These are phyloP conservation scores for Zygosaccharomyces pseudobailii DNA, from an alignment of 1,139 yeast genomes.

Conservation along the genomic window DNA sequence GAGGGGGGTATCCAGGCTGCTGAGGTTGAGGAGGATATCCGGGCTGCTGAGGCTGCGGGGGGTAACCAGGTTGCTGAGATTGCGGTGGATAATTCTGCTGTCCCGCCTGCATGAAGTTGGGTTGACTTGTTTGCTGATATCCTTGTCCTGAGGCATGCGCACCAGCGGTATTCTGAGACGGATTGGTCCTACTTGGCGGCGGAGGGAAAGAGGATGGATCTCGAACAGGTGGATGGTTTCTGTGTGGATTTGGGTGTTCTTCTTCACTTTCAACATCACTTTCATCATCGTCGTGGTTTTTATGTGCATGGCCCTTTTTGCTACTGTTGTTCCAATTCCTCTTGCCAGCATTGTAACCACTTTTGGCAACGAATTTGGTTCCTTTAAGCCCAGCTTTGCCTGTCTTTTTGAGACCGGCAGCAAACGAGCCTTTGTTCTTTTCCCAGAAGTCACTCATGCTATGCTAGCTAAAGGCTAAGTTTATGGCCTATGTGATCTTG, in stretches of 20 bases:
- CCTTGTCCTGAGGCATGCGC: neutral
- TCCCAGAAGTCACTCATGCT: conserved; percentile 43
- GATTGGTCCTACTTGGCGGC: conserved; percentile 2
- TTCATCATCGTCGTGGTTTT: conserved; percentile 18
- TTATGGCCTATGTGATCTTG: neutral
- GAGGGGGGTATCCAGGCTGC: neutral
- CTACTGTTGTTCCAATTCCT: conserved; percentile 28
- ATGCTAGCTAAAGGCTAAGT: neutral
- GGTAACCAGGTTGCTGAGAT: neutral
- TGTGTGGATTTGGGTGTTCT: conserved; percentile 1
- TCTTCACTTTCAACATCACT: conserved; percentile 15
- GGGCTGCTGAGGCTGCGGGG: neutral
- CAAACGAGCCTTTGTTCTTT: conserved; percentile 43
- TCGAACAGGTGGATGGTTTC: conserved; percentile 33
- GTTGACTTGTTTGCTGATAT: conserved; percentile 2
- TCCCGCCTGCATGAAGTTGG: neutral
- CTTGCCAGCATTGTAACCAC: conserved; percentile 44
- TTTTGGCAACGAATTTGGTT: conserved; percentile 44
- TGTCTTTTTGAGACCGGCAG: conserved; percentile 39
- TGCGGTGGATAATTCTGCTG: neutral
- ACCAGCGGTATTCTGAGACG: neutral
- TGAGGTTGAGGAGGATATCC: neutral
- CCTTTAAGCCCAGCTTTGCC: conserved; percentile 37
- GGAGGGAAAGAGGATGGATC: conserved; percentile 41
- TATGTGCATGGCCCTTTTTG: conserved; percentile 19